Evolutionary conservation across 2,329 filamentous ascomycete genomes (phyloP), one percentile per base, ranked within the genome.

Genomic region (Phyllosticta paracitricarpa): DNA sequence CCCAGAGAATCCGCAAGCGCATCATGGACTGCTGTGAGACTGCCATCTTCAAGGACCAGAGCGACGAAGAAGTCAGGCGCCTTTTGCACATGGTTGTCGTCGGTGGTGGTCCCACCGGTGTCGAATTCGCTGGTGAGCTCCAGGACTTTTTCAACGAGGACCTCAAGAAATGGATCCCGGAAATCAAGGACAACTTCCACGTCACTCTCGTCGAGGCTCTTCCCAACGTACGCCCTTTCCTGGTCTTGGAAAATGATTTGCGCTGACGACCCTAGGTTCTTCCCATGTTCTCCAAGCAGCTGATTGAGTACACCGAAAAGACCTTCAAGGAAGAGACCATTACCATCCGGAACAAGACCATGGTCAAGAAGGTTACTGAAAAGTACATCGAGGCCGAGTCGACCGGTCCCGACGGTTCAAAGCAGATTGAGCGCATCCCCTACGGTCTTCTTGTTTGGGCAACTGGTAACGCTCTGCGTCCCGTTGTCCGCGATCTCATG

Each of bases 11-110:
- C 73, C 91, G 94, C 72, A 97, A 93, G 82, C 91, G 91, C 78
- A 97, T 99, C 77, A 99, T 99, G 94, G 94, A 99, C 80, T 99
- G 94, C 75, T 92, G 96, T 68, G 94, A 99, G 80, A 97, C 93
- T 40, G 94, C 94, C 58, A 93, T 91, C 64, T 97, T 99, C 87
- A 97, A 97, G 84, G 93, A 91, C 72, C 94, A 99, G 79, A 82
- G 84, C 48, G 79, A 84, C 17, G 90, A 94, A 67, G 95, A 99
- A 78, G 81, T 96, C 72, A 88, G 95, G 80, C 91, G 94, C 68
- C 85, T 99, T 69, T 83, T 99, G 74, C 93, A 97, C 82, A 97
- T 97, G 92, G 94, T 99, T 61, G 93, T 81, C 14, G 79, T 81
- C 24, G 79, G 93, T 68, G 93, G 93, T 78, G 93, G 93, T 63